Evolutionary conservation across 2,329 filamentous ascomycete species (phyloP).

Genomic region (Monilinia aucupariae): DNA sequence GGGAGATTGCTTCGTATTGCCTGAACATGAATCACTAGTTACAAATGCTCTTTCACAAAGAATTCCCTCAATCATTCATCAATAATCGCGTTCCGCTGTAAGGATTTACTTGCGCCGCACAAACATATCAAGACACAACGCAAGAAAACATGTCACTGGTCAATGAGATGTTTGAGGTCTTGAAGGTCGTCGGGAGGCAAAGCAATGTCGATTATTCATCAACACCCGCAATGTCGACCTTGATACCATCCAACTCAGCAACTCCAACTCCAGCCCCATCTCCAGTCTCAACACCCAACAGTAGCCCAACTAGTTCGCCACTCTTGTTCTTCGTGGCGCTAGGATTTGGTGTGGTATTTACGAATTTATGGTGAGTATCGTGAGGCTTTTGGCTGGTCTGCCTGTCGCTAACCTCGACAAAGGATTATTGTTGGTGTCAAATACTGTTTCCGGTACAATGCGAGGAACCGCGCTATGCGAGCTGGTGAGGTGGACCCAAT

Average conservation of each 20-base stretch:
- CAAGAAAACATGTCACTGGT: constrained; percentile 25
- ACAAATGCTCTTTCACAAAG: constrained; percentile 2
- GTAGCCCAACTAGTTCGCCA: constrained; percentile 60
- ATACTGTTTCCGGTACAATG: constrained; percentile 98
- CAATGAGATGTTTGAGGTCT: constrained; percentile 29
- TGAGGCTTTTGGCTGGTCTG: background rate
- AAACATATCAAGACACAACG: background rate
- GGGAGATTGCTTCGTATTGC: background rate
- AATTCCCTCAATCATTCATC: constrained; percentile 7
- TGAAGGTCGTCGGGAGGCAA: constrained; percentile 27
- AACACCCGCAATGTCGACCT: constrained; percentile 15
- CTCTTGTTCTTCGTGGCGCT: constrained; percentile 90
- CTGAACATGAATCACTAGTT: background rate
- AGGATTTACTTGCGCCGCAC: background rate
- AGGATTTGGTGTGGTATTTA: constrained; percentile 97
- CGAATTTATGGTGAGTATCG: constrained; percentile 81
- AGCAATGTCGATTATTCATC: constrained; percentile 6
- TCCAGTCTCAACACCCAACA: constrained; percentile 18
- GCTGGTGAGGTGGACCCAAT: constrained; percentile 80
- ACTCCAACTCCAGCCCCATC: constrained; percentile 8
- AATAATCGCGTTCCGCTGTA: background rate
- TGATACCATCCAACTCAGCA: constrained; percentile 11
- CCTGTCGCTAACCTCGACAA: constrained; percentile 29
- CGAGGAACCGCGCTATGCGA: constrained; percentile 76
- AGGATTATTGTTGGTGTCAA: constrained; percentile 99